Evolutionary conservation across 495 filamentous ascomycete species (phyloP), one percentile per base, ranked within the genome.

Genomic region (Trichoderma orchidacearum): DNA sequence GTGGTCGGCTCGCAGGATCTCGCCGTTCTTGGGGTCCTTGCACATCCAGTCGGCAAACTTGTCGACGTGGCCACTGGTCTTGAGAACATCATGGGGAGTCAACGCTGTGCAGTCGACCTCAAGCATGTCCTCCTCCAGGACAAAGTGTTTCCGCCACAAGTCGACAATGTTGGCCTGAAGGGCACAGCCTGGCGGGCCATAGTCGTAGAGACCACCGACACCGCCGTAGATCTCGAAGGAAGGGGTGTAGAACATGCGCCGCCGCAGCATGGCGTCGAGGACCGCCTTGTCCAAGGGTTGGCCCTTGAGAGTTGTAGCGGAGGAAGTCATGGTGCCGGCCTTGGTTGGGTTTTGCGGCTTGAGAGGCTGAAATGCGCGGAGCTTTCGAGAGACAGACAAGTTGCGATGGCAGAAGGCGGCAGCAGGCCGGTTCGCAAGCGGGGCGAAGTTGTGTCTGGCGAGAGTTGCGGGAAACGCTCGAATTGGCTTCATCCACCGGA

Each of bases 21-120:
- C 94, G 64, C 93, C 93, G 62, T 85, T 93, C 75, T 95, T 93
- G 54, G 90, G 90, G 69, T 98, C 93, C 71, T 96, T 96, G 82
- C 90, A 95, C 91, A 96, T 96, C 89, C 89, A 96, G 69, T 97
- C 94, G 62, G 90, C 86, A 68, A 97, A 98, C 70, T 94, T 94
- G 61, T 96, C 93, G 54, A 97, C 93, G 71, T 98, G 93, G 58
- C 94, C 93, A 66, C 84, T 89, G 25, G 93, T 97, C 80, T 96
- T 95, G 48, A 98, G 77, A 11, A 97, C 88, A 36, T 92, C 87
- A 58, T 89, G 79, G 23, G 93, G 93, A 54, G 89, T 94, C 61
- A 94, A 68, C 68, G 86, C 87, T 12, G 82, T 88, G 68, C 86
- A 90, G 68, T 94, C 89, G 35, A 94, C 81, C 72, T 94, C 89